Evolutionary conservation across 2,329 filamentous ascomycete species (phyloP).

Genomic region (Cephalotrichum gorgonifer): DNA sequence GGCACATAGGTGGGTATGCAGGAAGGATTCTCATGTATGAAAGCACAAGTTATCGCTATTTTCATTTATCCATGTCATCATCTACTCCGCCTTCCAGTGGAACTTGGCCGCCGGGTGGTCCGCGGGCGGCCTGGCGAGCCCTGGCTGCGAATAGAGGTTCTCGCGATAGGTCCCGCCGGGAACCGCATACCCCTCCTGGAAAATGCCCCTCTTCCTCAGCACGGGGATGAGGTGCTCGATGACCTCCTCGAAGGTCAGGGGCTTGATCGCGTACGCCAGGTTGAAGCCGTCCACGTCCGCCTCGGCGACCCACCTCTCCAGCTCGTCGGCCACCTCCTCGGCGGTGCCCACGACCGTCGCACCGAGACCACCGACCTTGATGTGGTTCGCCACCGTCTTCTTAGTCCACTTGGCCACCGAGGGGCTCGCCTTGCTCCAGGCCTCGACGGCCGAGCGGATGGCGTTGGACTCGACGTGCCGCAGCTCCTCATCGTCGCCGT

Average conservation of each 20-base stretch:
- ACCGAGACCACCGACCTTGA: conserved; percentile 20
- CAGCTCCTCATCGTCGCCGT: conserved; percentile 54
- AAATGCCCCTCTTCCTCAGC: conserved; percentile 43
- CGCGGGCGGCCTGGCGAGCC: conserved; percentile 20
- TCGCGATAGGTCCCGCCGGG: conserved; percentile 31
- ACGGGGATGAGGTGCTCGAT: conserved; percentile 55
- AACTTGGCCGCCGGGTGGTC: conserved; percentile 28
- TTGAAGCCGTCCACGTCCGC: conserved; percentile 52
- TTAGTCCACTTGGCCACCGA: conserved; percentile 24
- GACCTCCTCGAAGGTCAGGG: conserved; percentile 56
- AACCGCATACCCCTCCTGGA: conserved; percentile 29
- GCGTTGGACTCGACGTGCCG: conserved; percentile 51
- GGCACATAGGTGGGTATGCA: too few species aligned
- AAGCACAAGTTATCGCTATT: not conserved
- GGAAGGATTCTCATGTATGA: not conserved
- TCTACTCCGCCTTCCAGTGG: conserved; percentile 25
- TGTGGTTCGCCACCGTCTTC: conserved; percentile 19
- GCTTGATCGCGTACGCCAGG: conserved; percentile 26
- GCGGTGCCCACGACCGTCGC: conserved; percentile 19
- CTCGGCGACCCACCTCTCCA: conserved; percentile 29
- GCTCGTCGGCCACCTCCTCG: conserved; percentile 18
- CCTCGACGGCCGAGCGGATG: conserved; percentile 38
- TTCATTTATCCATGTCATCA: not conserved
- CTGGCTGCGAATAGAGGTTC: conserved; percentile 27
- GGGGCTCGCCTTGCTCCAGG: conserved; percentile 28